Conservation (phyloP, 148 eudicot species). For the Polygonum maritimum region DNA sequence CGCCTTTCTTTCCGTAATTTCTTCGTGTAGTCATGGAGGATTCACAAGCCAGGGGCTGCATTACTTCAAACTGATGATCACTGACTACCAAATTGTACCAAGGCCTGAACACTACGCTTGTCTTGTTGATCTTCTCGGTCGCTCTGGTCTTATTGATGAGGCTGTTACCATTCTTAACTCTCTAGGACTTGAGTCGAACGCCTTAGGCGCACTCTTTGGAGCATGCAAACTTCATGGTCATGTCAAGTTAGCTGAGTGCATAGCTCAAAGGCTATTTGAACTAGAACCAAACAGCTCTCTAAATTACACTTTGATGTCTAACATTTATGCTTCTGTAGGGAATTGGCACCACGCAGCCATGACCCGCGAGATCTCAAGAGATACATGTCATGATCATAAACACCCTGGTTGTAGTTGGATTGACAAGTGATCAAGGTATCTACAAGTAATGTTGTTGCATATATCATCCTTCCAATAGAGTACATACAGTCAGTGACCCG, state of each 20-base stretch:
- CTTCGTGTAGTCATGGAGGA: slow-evolving; percentile 71
- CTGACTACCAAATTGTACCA: slow-evolving; percentile 34
- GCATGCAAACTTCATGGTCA: slow-evolving; percentile 50
- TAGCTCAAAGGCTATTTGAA: slow-evolving; percentile 35
- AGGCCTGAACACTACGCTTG: slow-evolving; percentile 53
- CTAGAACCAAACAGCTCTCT: slow-evolving; percentile 34
- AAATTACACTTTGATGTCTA: slow-evolving; percentile 49
- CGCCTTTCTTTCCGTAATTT: slow-evolving; percentile 53
- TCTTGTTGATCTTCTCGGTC: slow-evolving; percentile 56
- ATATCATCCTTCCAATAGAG: no score
- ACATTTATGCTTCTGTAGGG: slow-evolving; percentile 49
- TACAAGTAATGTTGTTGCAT: background rate
- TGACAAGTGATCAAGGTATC: slow-evolving; percentile 4
- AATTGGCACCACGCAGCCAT: slow-evolving; percentile 49
- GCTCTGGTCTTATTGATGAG: slow-evolving; percentile 45
- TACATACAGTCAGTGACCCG: no score
- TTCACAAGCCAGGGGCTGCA: slow-evolving; percentile 39
- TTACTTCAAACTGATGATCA: slow-evolving; percentile 48
- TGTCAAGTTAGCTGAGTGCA: slow-evolving; percentile 46
- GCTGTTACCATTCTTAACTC: slow-evolving; percentile 36
- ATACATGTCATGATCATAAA: slow-evolving; percentile 21
- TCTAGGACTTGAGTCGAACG: slow-evolving; percentile 25
- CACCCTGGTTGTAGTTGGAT: slow-evolving; percentile 61
- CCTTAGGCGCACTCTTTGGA: slow-evolving; percentile 48
- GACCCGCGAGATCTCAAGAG: slow-evolving; percentile 36